phyloP scores from a whole-genome alignment of 352 stramenopile species.

The Globisporangium solare region DNA sequence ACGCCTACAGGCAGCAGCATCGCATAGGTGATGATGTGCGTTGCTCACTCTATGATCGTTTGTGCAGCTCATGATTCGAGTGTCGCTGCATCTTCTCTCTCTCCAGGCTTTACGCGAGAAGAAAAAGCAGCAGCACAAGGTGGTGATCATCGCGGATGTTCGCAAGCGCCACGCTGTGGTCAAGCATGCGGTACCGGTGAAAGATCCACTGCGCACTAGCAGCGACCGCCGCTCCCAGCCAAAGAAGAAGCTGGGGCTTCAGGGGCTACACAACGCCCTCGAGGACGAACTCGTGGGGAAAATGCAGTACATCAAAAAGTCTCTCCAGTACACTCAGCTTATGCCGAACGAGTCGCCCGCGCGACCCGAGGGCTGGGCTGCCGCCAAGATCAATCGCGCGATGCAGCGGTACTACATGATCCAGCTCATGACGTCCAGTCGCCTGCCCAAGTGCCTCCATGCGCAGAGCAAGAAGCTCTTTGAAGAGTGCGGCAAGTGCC shows the following conservation, averaged over 20 bases:
- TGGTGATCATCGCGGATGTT: conserved; percentile 52
- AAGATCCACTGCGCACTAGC: conserved; percentile 1
- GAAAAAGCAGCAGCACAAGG: conserved; percentile 49
- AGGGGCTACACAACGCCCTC: background rate
- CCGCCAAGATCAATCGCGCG: conserved; percentile 42
- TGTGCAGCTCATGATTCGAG: background rate
- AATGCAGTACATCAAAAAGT: conserved; percentile 32
- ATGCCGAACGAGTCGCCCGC: conserved; percentile 22
- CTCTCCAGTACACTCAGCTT: conserved; percentile 27
- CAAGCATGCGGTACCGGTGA: conserved; percentile 19
- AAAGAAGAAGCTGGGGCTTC: conserved; percentile 1
- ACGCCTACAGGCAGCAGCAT: conserved; percentile 39
- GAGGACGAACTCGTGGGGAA: conserved; percentile 8
- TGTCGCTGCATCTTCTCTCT: too few relatives aligned
- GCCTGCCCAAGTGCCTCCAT: conserved; percentile 38
- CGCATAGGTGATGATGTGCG: conserved; percentile 14
- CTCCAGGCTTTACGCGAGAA: conserved; percentile 33
- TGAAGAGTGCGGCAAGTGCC: conserved; percentile 72
- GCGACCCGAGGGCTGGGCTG: conserved; percentile 53
- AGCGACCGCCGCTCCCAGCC: background rate
- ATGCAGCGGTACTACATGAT: conserved; percentile 57
- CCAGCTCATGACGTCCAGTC: conserved; percentile 33
- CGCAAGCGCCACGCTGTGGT: conserved; percentile 35
- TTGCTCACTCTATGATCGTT: background rate
- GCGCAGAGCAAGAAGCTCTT: conserved; percentile 68